Evolutionary conservation across 257 asterid genomes (phyloP), one percentile per base, ranked within the genome.

Genomic region (Nicotiana undulata): DNA sequence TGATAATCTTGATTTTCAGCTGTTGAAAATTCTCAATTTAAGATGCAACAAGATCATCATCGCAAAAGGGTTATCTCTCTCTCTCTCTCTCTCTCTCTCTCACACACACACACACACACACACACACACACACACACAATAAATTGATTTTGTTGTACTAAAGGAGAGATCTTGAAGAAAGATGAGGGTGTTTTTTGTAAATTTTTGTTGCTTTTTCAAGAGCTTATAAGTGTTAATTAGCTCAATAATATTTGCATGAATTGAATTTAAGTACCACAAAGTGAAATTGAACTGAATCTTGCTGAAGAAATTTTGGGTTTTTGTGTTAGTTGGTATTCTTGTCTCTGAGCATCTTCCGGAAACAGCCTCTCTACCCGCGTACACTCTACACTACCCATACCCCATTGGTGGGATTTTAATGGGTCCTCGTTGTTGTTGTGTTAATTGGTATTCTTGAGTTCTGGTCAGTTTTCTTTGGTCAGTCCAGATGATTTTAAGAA

Each of bases 11-110:
- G 17, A 13, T 16, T 53, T 53, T 53, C 8, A 53, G 59, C 12
- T 49, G 55, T 53, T 53, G 16, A 13, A 13, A 9, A 7, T 46
- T 49, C 15, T 72, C 24, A 0, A 24, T 1, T 44, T 22, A 86
- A 83, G 88, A 92, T 90, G 95, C 94, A 87, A 86, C 96, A 89
- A 72, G 95, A 89, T 88, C 92, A 90, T 88, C 93, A 82, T 83
- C 89, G 87, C 66, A 91, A 85, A 80, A 91, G 90, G 97, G 97
- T 93, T 18, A 77, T 77, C 46, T 67, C 22, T 76, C 63, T 52
- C 60, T 76, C n/a, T n/a, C 37, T 9, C 49, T 65, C 9, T 44
- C 22, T 16, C 32, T 29, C 20, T 56, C 51, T 76, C 44, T 17
- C 18, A n/a, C 76, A 7, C 46, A 32, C n/a, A 32, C 28, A 7